Conservation (phyloP, 257 asterid genomes). For the Solanum chaucha region DNA sequence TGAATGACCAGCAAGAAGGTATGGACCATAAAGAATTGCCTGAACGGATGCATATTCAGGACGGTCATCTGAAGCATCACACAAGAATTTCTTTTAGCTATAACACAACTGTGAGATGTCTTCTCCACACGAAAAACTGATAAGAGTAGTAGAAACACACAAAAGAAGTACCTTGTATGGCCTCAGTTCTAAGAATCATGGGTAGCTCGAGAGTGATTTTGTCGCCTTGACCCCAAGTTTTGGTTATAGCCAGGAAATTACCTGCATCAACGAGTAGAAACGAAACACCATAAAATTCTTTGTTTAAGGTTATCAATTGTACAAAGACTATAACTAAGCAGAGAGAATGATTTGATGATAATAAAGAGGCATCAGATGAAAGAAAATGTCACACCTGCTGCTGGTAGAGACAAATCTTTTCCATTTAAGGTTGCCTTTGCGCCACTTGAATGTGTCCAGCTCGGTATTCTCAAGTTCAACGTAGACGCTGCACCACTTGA, state of each 20-base stretch:
- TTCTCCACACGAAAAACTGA: neutral
- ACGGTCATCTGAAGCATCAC: constrained; percentile 50
- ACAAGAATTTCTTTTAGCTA: neutral
- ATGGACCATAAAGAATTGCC: constrained; percentile 83
- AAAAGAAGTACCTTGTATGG: constrained; percentile 48
- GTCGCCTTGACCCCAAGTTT: constrained; percentile 55
- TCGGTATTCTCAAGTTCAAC: constrained; percentile 54
- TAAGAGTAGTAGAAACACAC: neutral
- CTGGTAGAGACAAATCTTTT: constrained; percentile 18
- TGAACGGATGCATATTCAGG: constrained; percentile 49
- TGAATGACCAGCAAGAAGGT: constrained; percentile 75
- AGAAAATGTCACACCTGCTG: constrained; percentile 35
- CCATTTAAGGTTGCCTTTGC: constrained; percentile 45
- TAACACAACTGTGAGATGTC: neutral
- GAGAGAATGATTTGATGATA: neutral
- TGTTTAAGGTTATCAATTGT: neutral
- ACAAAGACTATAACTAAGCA: neutral
- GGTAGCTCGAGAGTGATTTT: constrained; percentile 58
- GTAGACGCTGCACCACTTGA: constrained; percentile 23
- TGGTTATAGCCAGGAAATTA: constrained; percentile 36
- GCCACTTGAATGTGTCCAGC: constrained; percentile 44
- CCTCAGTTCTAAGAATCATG: constrained; percentile 54
- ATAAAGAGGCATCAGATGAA: neutral
- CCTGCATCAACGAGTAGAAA: constrained; percentile 35
- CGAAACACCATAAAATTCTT: neutral